These are phyloP conservation scores for Diutina mesorugosa DNA, from an alignment of 1,139 yeast genomes.

Conservation along the genomic window DNA sequence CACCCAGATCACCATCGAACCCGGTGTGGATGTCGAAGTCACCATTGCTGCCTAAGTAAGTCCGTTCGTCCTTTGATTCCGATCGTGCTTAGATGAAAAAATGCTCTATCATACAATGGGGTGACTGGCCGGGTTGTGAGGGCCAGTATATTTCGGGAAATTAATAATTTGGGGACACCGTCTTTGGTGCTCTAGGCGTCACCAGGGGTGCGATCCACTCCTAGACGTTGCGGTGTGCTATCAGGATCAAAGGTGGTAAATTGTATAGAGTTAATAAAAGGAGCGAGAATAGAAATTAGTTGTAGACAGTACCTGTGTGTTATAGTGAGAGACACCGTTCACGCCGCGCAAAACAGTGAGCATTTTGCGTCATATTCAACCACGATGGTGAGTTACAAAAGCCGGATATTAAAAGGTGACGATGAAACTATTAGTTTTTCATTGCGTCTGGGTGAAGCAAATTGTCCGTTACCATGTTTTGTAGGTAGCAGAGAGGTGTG, in stretches of 20 bases:
- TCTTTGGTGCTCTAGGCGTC: slow-evolving; percentile 2
- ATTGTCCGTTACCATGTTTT: no score
- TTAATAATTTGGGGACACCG: neutral
- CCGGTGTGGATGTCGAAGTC: slow-evolving; percentile 25
- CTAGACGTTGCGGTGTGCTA: slow-evolving; percentile 3
- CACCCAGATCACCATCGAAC: slow-evolving; percentile 81
- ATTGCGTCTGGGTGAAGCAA: no score
- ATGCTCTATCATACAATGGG: neutral
- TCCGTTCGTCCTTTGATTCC: slow-evolving; percentile 3
- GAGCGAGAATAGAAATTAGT: neutral
- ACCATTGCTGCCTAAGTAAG: slow-evolving; percentile 17
- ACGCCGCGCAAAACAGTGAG: neutral
- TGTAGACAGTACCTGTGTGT: neutral
- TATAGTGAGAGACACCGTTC: neutral
- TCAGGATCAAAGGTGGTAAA: slow-evolving; percentile 1
- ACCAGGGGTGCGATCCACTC: neutral
- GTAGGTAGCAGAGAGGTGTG: no score
- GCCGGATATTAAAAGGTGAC: neutral
- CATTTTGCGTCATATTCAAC: neutral
- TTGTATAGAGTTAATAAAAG: neutral
- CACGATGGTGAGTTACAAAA: neutral
- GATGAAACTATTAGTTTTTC: no score
- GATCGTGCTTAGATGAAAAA: neutral
- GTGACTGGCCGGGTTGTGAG: neutral
- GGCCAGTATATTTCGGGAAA: neutral